Base-by-base conservation (phyloP, 2,329 filamentous ascomycete genomes). In the Pseudogymnoascus sp. region DNA sequence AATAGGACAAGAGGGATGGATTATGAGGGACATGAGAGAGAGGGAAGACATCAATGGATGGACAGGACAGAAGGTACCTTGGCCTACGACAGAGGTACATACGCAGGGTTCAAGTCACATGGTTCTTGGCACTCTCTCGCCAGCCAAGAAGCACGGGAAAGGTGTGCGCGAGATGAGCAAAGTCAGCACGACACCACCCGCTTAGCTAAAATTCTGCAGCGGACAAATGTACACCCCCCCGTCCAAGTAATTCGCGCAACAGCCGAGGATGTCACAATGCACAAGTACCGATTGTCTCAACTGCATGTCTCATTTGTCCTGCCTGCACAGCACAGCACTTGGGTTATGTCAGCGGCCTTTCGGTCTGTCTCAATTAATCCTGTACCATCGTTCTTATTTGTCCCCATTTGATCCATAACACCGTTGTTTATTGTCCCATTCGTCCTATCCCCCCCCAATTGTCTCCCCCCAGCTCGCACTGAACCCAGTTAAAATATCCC, bases 251-350 rank as follows among this genome's bases (percentile, higher is more conserved):
- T 41, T 41, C 37, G n/a, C 37, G 37, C 37, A 41, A 41, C 37
- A 41, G 37, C 37, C 28, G 11, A 34, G 19, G 61, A 39, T 28
- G 60, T 54, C 14, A 31, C 62, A 54, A n/a, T 34, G 31, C 10
- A 11, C 31, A 63, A 60, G 45, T 62, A 36, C 63, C 62, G n/a
- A 57, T 57, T 57, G 14, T 51, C 65, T 65, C 34, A 57, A 61
- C 25, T 65, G 48, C 11, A 51, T 61, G 16, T 62, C 16, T 62
- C 28, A 31, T 31, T 31, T 31, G 28, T 31, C 28, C 23, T 23
- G 23, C 4, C 23, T 23, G 23, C 4, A 23, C 23, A 3, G 23
- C 4, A 23, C 23, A 3, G 23, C 4, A 23, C 23, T 23, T 23
- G 23, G 3, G 23, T 23, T 23, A 23, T 23, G 28, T 31, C 28